Evolutionary conservation across 208 protist species (phyloP).

Genomic region (Leishmania turanica): DNA sequence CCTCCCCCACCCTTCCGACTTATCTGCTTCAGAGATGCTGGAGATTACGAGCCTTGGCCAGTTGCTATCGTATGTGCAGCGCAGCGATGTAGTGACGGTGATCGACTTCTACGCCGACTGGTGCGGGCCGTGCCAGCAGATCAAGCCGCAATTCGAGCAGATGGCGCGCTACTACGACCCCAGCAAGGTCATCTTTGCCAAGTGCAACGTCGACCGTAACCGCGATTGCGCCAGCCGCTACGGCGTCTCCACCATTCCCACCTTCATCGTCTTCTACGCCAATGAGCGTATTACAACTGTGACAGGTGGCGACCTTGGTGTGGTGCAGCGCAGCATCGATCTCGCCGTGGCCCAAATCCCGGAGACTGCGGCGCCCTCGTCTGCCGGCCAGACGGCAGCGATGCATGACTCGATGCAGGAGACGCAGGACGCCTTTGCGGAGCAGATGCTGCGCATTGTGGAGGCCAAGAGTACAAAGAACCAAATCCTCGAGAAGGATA

Average conservation of each 20-base stretch:
- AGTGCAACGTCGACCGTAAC: conserved; percentile 85
- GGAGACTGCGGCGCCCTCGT: background rate
- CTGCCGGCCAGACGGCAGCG: background rate
- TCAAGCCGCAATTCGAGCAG: conserved; percentile 71
- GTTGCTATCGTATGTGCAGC: conserved; percentile 49
- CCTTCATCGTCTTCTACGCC: conserved; percentile 76
- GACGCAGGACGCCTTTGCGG: conserved; percentile 41
- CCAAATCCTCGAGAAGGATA: conserved; percentile 39
- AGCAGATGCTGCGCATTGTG: conserved; percentile 58
- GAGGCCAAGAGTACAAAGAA: conserved; percentile 43
- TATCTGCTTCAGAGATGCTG: conserved; percentile 37
- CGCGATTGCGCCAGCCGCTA: conserved; percentile 61
- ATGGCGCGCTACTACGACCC: conserved; percentile 56
- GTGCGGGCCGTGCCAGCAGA: conserved; percentile 85
- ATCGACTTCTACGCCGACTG: conserved; percentile 91
- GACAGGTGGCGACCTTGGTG: conserved; percentile 50
- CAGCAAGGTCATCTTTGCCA: conserved; percentile 63
- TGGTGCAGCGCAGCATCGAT: conserved; percentile 62
- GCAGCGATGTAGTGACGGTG: conserved; percentile 54
- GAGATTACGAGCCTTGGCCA: conserved; percentile 79
- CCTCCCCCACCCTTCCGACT: background rate
- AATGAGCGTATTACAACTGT: conserved; percentile 51
- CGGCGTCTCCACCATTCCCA: conserved; percentile 64
- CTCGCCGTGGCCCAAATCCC: conserved; percentile 33
- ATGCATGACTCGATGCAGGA: background rate